Conservation (phyloP, 768 basidiomycete genomes). For the Leccinellum rugosiceps region DNA sequence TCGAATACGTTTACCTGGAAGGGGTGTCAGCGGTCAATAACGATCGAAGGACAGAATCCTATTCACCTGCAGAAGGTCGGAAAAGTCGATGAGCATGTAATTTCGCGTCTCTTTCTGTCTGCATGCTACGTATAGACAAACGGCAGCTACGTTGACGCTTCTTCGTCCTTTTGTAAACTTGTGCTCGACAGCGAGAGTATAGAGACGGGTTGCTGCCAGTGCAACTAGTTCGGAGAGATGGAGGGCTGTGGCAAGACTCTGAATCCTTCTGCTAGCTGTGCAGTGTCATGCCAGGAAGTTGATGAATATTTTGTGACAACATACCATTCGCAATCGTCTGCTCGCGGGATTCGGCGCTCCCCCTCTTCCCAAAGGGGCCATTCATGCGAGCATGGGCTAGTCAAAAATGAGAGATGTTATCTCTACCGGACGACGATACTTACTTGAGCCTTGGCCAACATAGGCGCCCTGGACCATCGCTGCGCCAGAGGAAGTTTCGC, state of each 20-base stretch:
- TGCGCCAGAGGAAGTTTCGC: slow-evolving; percentile 88
- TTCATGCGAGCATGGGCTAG: slow-evolving; percentile 79
- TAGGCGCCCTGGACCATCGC: slow-evolving; percentile 95
- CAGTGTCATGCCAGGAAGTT: not conserved
- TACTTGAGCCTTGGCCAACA: slow-evolving; percentile 88
- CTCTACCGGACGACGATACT: slow-evolving; percentile 30
- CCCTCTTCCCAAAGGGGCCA: slow-evolving; percentile 78
- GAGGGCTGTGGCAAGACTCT: slow-evolving; percentile 74
- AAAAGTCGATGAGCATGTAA: slow-evolving; percentile 99
- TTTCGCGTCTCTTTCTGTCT: slow-evolving; percentile 86
- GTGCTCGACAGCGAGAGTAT: slow-evolving; percentile 91
- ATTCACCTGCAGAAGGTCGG: slow-evolving; percentile 84
- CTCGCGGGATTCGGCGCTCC: slow-evolving; percentile 79
- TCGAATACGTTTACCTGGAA: slow-evolving; percentile 93
- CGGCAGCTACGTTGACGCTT: slow-evolving; percentile 90
- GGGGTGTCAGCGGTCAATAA: not conserved
- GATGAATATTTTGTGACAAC: slow-evolving; percentile 12
- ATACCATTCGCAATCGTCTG: slow-evolving; percentile 88
- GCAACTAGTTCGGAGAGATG: slow-evolving; percentile 77
- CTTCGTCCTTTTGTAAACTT: slow-evolving; percentile 93
- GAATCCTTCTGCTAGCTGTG: slow-evolving; percentile 78
- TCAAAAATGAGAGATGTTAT: not conserved
- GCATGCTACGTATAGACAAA: slow-evolving; percentile 93
- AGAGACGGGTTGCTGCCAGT: slow-evolving; percentile 80
- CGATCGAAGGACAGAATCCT: not conserved